phyloP scores from a whole-genome alignment of 2,329 filamentous ascomycete species.

The Apiospora phragmitis region DNA sequence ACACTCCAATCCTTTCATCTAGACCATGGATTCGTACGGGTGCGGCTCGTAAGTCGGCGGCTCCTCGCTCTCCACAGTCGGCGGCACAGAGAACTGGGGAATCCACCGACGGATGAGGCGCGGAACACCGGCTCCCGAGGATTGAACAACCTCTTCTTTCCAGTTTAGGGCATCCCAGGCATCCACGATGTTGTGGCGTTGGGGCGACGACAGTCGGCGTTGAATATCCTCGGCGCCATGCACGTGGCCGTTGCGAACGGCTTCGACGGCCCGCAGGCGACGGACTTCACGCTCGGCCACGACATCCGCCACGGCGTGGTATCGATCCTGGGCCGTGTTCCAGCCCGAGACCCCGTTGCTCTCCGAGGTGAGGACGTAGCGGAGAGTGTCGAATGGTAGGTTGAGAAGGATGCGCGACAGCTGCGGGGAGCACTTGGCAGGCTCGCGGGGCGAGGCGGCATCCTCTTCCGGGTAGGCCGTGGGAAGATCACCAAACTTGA shows the following conservation, averaged over 20 bases:
- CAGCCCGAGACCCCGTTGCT: constrained; percentile 54
- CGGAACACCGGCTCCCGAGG: constrained; percentile 42
- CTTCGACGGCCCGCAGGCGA: constrained; percentile 47
- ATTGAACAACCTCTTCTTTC: constrained; percentile 44
- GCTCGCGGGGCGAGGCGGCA: constrained; percentile 24
- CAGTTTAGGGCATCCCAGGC: constrained; percentile 51
- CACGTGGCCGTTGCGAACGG: constrained; percentile 38
- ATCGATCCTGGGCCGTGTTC: constrained; percentile 47
- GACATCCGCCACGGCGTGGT: constrained; percentile 49
- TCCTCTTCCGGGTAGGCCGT: constrained; percentile 35
- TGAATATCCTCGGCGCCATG: constrained; percentile 37
- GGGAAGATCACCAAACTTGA: constrained; percentile 70
- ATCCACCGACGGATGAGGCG: constrained; percentile 46
- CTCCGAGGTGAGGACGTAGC: constrained; percentile 63
- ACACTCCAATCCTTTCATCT: background rate
- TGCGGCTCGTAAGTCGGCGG: constrained; percentile 12
- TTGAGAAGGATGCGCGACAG: constrained; percentile 70
- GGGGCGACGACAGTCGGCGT: constrained; percentile 35
- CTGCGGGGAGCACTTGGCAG: constrained; percentile 42
- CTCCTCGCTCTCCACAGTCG: constrained; percentile 19
- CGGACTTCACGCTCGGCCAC: constrained; percentile 59
- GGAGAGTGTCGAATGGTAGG: constrained; percentile 67
- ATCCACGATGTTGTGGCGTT: constrained; percentile 40
- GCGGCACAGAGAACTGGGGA: constrained; percentile 32
- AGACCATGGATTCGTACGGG: constrained; percentile 4